Evolutionary conservation across 306 rosid genomes (phyloP), one percentile per base, ranked within the genome.

Genomic region (Quercus gilva): DNA sequence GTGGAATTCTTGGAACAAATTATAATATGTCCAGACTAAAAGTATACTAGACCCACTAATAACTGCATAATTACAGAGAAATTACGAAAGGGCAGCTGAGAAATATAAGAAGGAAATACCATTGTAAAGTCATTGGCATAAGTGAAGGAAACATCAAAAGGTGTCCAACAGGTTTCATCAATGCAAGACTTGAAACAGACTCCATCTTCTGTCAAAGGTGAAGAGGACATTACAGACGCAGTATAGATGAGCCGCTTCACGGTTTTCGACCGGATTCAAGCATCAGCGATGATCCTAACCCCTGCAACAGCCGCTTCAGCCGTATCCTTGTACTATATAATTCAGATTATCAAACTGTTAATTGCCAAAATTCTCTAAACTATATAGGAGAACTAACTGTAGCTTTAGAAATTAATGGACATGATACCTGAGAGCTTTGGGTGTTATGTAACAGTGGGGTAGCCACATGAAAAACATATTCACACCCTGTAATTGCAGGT

Each of bases 121-220:
- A 12, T 13, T 1, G 1, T 3, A n/a, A 5, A 15, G 12, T 58
- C 71, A 35, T 13, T 37, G 4, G 2, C 0, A 80, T 70, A 23
- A 17, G 73, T 15, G 49, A 69, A n/a, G 6, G 89, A 26, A 52
- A 61, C 56, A 71, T 74, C 59, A 9, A 81, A 84, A 21, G 88
- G 85, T 0, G 91, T 88, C 92, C 90, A 83, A 67, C 92, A 86
- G 37, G 89, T 83, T 78, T 90, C 89, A 56, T 88, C 92, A 8
- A 88, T 31, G 74, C 19, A 49, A 20, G 70, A 51, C 72, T 83
- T 77, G 61, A 78, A 86, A 58, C 72, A 81, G 69, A 5, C 74
- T 11, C 79, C 93, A 23, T 86, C 90, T 11, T 75, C 78, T 41
- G 60, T 71, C 0, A 84, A 28, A 2, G 92, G 91, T 58, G 92